A percentile compares a stretch with the other conserved stretches of the same genome.
Evolutionary conservation across 192 early-diverging fungal genomes (phyloP).

Genomic region (Umbelopsis isabellina): DNA sequence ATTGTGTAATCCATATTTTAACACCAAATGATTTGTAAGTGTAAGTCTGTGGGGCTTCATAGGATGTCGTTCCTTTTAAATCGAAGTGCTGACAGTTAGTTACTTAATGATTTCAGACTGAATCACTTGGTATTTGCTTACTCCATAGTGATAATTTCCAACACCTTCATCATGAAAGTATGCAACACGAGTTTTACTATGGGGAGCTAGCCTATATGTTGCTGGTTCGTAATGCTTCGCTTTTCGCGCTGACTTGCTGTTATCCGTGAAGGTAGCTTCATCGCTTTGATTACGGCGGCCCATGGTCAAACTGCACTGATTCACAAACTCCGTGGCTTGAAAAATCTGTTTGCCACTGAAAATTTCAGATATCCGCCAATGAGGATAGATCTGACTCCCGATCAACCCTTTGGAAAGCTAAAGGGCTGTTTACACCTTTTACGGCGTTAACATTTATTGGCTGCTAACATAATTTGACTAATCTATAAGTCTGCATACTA

Average conservation of each 20-base stretch:
- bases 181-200: conserved; percentile 67
- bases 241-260: conserved; percentile 27
- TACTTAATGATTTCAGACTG: not conserved
- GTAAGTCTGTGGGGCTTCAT: conserved; percentile 95
- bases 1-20: conserved; percentile 91
- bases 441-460: no score
- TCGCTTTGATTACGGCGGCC: conserved; percentile 29
- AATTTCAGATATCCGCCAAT: not conserved
- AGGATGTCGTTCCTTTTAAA: conserved; percentile 65
- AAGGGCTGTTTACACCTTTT: no score
- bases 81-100: not conserved
- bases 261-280: conserved; percentile 34
- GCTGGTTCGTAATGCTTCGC: conserved; percentile 26
- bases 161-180: conserved; percentile 80
- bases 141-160: conserved; percentile 83
- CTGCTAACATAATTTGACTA: no score
- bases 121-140: conserved; percentile 28
- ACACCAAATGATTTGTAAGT: conserved; percentile 91
- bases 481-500: no score
- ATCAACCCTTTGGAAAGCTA: no score
- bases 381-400: not conserved
- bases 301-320: not conserved
- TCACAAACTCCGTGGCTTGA: conserved; percentile 3
- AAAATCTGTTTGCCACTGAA: not conserved
- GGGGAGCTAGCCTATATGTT: conserved; percentile 39